Percentiles rank a stretch among this genome's conserved stretches.
Conservation (phyloP, 1,139 yeast species). For the Lodderomyces orthopsilosis region DNA sequence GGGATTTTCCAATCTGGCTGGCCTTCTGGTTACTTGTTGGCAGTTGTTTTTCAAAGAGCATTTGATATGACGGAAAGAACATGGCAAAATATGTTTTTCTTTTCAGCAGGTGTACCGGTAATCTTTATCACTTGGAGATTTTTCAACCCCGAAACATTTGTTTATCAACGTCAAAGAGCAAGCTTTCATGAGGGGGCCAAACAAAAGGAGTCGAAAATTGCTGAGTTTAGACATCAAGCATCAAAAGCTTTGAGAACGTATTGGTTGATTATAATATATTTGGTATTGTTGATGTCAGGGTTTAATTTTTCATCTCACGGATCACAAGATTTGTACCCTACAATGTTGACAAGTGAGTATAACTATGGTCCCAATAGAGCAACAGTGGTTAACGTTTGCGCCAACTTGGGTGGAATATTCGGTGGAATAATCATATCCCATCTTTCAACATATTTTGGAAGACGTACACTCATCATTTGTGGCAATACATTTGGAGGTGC, state of each 20-base stretch:
- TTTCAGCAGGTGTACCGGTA: constrained; percentile 42
- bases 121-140: constrained; percentile 37
- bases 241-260: constrained; percentile 30
- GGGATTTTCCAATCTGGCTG: constrained; percentile 38
- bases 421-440: constrained; percentile 40
- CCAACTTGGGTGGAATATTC: constrained; percentile 37
- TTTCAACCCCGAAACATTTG: constrained; percentile 38
- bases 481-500: constrained; percentile 70
- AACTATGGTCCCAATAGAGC: constrained; percentile 26
- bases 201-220: constrained; percentile 12
- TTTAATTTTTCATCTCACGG: constrained; percentile 42
- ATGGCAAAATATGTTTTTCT: constrained; percentile 45
- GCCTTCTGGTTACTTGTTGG: constrained; percentile 43
- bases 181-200: constrained; percentile 18
- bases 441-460: constrained; percentile 33
- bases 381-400: constrained; percentile 38
- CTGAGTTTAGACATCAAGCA: constrained; percentile 19
- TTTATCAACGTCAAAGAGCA: constrained; percentile 27
- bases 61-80: constrained; percentile 29
- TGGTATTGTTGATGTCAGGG: constrained; percentile 41
- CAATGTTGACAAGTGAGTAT: constrained; percentile 32
- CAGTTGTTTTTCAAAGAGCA: constrained; percentile 42
- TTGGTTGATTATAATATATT: constrained; percentile 39
- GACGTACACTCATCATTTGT: constrained; percentile 38
- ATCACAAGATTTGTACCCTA: constrained; percentile 40